These are phyloP conservation scores for Cucurbitaria berberidis DNA, from an alignment of 2,329 filamentous ascomycete genomes.

Conservation along the genomic window DNA sequence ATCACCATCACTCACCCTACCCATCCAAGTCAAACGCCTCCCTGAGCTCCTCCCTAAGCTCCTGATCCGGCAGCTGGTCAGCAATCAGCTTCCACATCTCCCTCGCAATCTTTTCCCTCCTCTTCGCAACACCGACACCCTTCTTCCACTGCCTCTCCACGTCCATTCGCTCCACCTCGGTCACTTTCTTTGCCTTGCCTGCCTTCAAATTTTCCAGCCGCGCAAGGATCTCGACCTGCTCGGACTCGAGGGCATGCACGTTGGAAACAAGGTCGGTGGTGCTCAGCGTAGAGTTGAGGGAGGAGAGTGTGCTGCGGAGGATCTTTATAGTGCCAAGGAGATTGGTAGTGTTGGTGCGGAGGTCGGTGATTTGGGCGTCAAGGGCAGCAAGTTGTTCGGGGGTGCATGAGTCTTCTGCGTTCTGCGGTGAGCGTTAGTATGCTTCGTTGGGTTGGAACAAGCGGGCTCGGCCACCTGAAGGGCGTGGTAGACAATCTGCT, in stretches of 20 bases:
- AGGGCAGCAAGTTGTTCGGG: slow-evolving; percentile 58
- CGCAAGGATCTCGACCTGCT: slow-evolving; percentile 51
- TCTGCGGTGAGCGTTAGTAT: slow-evolving; percentile 42
- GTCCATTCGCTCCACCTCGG: slow-evolving; percentile 54
- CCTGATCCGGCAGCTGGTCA: slow-evolving; percentile 56
- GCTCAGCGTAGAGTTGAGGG: slow-evolving; percentile 57
- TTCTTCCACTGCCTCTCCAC: slow-evolving; percentile 56
- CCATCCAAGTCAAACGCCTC: slow-evolving; percentile 50
- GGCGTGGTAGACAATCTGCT: slow-evolving; percentile 67
- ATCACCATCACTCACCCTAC: too few relatives aligned
- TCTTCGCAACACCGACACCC: slow-evolving; percentile 48
- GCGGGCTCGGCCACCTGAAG: slow-evolving; percentile 47
- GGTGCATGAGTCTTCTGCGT: slow-evolving; percentile 56
- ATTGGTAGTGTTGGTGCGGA: slow-evolving; percentile 54
- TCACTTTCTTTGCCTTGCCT: slow-evolving; percentile 55
- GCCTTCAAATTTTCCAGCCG: slow-evolving; percentile 52
- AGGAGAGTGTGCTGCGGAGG: slow-evolving; percentile 55
- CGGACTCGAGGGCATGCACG: slow-evolving; percentile 53
- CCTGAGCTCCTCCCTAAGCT: slow-evolving; percentile 58
- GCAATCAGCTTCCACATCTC: slow-evolving; percentile 60
- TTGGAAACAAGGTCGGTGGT: slow-evolving; percentile 56
- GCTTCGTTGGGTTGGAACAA: not conserved
- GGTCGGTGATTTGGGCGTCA: slow-evolving; percentile 55
- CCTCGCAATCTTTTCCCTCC: slow-evolving; percentile 56
- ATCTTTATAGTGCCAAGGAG: slow-evolving; percentile 57